A percentile compares a stretch with the other conserved stretches of the same genome.
phyloP scores from a whole-genome alignment of 2,329 filamentous ascomycete species.

The Escovopsis sp. region DNA sequence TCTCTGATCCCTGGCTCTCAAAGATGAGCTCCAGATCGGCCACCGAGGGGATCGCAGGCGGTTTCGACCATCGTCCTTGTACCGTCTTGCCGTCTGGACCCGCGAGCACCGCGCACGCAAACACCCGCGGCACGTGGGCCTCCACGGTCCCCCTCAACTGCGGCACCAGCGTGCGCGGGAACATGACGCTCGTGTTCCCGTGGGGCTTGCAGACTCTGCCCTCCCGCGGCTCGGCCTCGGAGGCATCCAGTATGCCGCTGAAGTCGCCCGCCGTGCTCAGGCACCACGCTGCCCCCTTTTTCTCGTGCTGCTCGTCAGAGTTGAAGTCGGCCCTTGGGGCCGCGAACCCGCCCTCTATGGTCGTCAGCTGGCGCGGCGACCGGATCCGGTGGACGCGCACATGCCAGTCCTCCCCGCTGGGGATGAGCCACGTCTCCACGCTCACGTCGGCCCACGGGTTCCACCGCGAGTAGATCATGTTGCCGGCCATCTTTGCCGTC shows the following conservation, averaged over 20 bases:
- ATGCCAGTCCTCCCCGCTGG: conserved; percentile 1
- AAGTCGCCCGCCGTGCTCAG: neutral
- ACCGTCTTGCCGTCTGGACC: neutral
- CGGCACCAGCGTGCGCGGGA: conserved; percentile 3
- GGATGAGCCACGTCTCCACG: conserved; percentile 3
- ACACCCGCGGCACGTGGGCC: neutral
- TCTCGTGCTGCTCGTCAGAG: neutral
- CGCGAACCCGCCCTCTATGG: conserved; percentile 4
- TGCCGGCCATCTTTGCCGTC: neutral
- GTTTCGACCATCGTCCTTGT: neutral
- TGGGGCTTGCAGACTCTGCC: conserved; percentile 1
- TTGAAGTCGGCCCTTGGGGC: conserved; percentile 2
- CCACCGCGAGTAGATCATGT: neutral
- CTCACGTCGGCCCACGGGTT: conserved; percentile 1
- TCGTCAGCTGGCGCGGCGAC: conserved; percentile 1
- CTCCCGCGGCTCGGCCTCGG: neutral
- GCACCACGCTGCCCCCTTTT: neutral
- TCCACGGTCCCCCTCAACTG: conserved; percentile 2
- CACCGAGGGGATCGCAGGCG: neutral
- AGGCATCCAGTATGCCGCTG: conserved; percentile 1
- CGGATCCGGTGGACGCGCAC: conserved; percentile 3
- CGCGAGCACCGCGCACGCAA: conserved; percentile 1
- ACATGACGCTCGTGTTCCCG: conserved; percentile 4
- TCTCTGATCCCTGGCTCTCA: neutral
- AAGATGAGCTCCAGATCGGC: neutral